Base-by-base conservation (phyloP, 164 flowering plant species). In the Euptelea pleiosperma region DNA sequence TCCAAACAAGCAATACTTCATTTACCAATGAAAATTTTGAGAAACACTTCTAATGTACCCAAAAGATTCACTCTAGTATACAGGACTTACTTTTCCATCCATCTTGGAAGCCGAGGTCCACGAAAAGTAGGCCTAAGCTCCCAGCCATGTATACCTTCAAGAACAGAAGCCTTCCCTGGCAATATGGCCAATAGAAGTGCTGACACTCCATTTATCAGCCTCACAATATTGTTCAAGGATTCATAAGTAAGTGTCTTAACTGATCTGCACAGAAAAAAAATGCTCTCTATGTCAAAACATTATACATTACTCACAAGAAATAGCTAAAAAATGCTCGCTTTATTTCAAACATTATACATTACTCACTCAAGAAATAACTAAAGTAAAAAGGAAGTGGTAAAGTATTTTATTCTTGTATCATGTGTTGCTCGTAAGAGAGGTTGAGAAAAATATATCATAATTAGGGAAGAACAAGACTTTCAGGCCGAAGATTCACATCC, bases 121-220 rank as follows among this genome's bases (percentile, higher is more conserved):
- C 87, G 85, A 34, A 94, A 80, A 45, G 88, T 79, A 25, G 97
- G 99, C 64, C 87, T 79, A 36, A 94, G 96, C 78, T 94, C 99
- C 99, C 99, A 94, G 26, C 99, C 99, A 73, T 91, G 91, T 46
- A 91, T 69, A 42, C 95, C 91, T 75, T 94, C 96, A 53, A 94
- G 88, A 60, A 94, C 79, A 43, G 58, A 57, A 57, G 87, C 73
- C 77, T 94, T 89, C 59, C 96, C 96, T 0, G 97, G 99, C 67
- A 94, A 67, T 58, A 94, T 6, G 22, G 93, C 62, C 79, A 94
- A 72, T 35, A 94, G 45, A 52, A 94, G 73, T 1, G 98, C 96
- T 26, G 98, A 91, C 0, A 85, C 52, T 43, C 96, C 98, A 85
- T 94, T 94, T 40, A 94, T 91, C 14, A 91, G 41, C 76, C 96